These are phyloP conservation scores for Dactylonectria macrodidyma DNA, from an alignment of 2,329 filamentous ascomycete species.

Conservation along the genomic window DNA sequence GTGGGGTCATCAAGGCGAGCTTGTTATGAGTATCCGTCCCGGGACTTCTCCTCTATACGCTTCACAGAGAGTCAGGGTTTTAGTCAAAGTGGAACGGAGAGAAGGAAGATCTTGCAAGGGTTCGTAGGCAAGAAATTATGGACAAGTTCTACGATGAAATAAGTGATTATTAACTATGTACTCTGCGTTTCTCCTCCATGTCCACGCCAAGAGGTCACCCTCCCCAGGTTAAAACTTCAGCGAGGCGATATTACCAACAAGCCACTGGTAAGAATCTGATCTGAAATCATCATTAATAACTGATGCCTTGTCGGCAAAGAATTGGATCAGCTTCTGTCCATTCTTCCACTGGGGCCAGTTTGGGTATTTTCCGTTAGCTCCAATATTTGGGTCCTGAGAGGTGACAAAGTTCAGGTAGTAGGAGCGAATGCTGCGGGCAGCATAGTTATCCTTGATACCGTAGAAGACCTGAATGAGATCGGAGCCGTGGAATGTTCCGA, in stretches of 20 bases:
- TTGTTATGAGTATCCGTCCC: too few species aligned
- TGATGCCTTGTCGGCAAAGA: conserved; percentile 16
- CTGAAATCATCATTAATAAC: conserved; percentile 24
- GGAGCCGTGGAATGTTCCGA: conserved; percentile 75
- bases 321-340: conserved; percentile 8
- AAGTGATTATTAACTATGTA: too few species aligned
- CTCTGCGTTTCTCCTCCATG: too few species aligned
- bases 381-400: conserved; percentile 19
- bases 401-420: conserved; percentile 70
- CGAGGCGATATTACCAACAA: background rate
- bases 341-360: conserved; percentile 27
- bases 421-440: conserved; percentile 61
- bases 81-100: too few species aligned
- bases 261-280: conserved; percentile 9
- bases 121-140: too few species aligned
- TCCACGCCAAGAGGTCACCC: too few species aligned
- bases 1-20: too few species aligned
- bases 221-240: background rate
- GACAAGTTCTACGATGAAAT: too few species aligned
- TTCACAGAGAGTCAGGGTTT: too few species aligned
- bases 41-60: too few species aligned
- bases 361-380: conserved; percentile 4
- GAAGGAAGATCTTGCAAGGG: too few species aligned
- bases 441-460: conserved; percentile 64
- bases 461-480: conserved; percentile 71